These are phyloP conservation scores for Eimeria necatrix DNA, from an alignment of 169 alveolate genomes.

Conservation along the genomic window DNA sequence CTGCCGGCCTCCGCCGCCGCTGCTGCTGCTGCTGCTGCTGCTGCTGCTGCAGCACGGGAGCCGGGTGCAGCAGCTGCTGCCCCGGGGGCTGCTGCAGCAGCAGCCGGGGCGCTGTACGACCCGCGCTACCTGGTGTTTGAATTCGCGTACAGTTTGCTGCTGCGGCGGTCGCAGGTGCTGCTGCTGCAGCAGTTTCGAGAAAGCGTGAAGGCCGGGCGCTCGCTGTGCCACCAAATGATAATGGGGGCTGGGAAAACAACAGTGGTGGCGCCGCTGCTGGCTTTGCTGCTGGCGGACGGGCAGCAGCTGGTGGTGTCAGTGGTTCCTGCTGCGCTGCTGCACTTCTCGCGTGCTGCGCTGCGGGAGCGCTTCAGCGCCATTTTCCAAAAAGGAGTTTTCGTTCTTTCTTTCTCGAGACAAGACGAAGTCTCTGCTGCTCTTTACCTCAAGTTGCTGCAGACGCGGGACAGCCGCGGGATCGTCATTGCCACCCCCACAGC, in stretches of 20 bases:
- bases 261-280: conserved; percentile 90
- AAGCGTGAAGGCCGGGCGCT: conserved; percentile 86
- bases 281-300: conserved; percentile 91
- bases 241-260: conserved; percentile 98
- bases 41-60: background rate
- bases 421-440: conserved; percentile 90
- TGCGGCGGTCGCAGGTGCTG: conserved; percentile 92
- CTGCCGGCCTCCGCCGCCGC: background rate
- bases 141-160: conserved; percentile 91
- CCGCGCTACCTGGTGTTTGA: conserved; percentile 95
- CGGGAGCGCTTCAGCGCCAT: conserved; percentile 91
- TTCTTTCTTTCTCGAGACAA: conserved; percentile 89
- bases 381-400: conserved; percentile 89
- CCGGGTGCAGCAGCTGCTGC: background rate
- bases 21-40: conserved; percentile 26
- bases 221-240: conserved; percentile 95
- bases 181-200: conserved; percentile 88
- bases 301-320: conserved; percentile 85
- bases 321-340: conserved; percentile 91
- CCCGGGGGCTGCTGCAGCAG: conserved; percentile 20
- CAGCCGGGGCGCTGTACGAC: conserved; percentile 84
- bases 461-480: conserved; percentile 90
- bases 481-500: conserved; percentile 94
- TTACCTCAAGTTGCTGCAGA: conserved; percentile 90
- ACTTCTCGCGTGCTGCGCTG: conserved; percentile 91